Evolutionary conservation across 805 yeast genomes (phyloP), one percentile per base, ranked within the genome.

Genomic region (Candida koratica): DNA sequence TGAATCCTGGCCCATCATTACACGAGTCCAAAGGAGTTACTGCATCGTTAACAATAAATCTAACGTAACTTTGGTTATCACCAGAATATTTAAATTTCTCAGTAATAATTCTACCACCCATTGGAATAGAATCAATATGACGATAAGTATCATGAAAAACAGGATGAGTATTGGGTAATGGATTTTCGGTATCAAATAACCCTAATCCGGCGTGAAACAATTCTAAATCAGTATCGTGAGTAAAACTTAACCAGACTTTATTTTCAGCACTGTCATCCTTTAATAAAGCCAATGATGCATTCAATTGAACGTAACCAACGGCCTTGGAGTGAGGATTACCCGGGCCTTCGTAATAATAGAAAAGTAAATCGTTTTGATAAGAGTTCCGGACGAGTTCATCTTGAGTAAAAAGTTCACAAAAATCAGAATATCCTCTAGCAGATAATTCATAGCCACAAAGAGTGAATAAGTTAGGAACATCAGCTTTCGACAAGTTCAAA

Each of bases 401-500:
- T 46, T 70, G 70, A 27, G 86, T 80, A 60, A 85, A 78, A 20
- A 81, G 66, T 25, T 69, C 68, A 58, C 94, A 84, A 44, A 84
- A 76, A 22, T 71, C 69, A 11, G 93, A 81, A 37, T 59, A 54
- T 7, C 93, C 94, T 38, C 67, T 68, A 7, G 77, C 83, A 38
- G 83, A 84, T 29, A 83, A 59, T 58, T 85, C 95, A 53, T 69
- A 85, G 3, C 85, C 88, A 60, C 94, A 84, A 60, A 78, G 70
- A 9, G 68, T 63, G 48, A 81, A 78, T 44, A 84, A 49, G 16
- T 56, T 58, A 28, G 54, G 58, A 17, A 79, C 72, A 48, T 85
- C 90, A 24, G 55, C 49, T 2, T 64, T 51, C 3, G 79, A 69
- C 36, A 84, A 45, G 45, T 75, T 61, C 41, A 65, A 51, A 2